A percentile compares a stretch with the other conserved stretches of the same genome.
Conservation (phyloP, 139 green algal genomes). For the Picochlorum sp. region DNA sequence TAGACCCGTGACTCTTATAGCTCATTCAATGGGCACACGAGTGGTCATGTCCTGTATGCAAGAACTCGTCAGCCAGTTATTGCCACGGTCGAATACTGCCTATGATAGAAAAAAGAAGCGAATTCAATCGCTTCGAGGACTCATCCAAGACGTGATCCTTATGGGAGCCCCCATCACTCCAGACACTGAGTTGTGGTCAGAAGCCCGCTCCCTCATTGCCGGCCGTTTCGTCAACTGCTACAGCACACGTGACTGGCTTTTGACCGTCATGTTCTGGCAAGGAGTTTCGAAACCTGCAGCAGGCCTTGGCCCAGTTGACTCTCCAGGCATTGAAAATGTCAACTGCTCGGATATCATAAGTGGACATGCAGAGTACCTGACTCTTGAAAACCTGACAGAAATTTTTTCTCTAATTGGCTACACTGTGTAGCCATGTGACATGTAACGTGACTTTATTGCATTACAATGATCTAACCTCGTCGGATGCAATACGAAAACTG, state of each 20-base stretch:
- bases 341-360: slow-evolving; percentile 49
- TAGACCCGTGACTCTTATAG: slow-evolving; percentile 44
- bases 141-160: slow-evolving; percentile 51
- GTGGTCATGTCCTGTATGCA: slow-evolving; percentile 74
- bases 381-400: slow-evolving; percentile 33
- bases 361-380: slow-evolving; percentile 50
- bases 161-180: slow-evolving; percentile 61
- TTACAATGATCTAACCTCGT: too few species aligned
- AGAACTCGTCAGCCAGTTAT: slow-evolving; percentile 28
- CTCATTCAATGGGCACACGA: slow-evolving; percentile 46
- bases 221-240: slow-evolving; percentile 77
- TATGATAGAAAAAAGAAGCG: background rate
- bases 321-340: slow-evolving; percentile 64
- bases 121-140: slow-evolving; percentile 4
- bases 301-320: slow-evolving; percentile 32
- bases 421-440: too few species aligned
- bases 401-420: slow-evolving; percentile 29
- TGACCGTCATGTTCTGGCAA: slow-evolving; percentile 47
- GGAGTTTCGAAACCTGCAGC: slow-evolving; percentile 24
- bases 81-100: slow-evolving; percentile 28
- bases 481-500: too few species aligned
- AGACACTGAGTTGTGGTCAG: slow-evolving; percentile 36
- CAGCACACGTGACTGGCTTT: slow-evolving; percentile 66
- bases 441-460: too few species aligned
- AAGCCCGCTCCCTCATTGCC: slow-evolving; percentile 51